These are phyloP conservation scores for Macadamia tetraphylla DNA, from an alignment of 164 flowering plant genomes.

Conservation along the genomic window DNA sequence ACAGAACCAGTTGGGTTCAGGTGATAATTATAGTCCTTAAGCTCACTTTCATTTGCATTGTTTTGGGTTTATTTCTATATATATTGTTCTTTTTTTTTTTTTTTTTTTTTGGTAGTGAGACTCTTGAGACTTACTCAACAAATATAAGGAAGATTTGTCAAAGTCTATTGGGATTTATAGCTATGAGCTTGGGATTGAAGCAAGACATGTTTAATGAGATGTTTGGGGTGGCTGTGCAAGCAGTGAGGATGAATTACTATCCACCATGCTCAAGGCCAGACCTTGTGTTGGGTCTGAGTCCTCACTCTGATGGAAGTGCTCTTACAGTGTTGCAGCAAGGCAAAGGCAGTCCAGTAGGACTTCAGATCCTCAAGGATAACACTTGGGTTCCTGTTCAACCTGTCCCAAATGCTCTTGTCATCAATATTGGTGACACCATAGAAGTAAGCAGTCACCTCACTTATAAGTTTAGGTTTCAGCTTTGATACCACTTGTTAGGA, in stretches of 20 bases:
- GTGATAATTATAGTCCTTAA: conserved; percentile 19
- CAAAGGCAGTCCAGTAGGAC: conserved; percentile 55
- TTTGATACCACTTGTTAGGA: too few relatives aligned
- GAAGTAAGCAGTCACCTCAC: conserved; percentile 40
- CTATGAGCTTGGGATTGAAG: conserved; percentile 47
- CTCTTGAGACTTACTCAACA: conserved; percentile 54
- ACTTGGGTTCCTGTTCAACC: conserved; percentile 75
- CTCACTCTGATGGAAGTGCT: conserved; percentile 96
- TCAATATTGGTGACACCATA: conserved; percentile 88
- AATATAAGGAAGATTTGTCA: conserved; percentile 56
- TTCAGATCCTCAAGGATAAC: conserved; percentile 69
- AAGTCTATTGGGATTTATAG: conserved; percentile 50
- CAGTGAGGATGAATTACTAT: conserved; percentile 90
- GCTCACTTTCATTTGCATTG: neutral
- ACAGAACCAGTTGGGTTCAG: conserved; percentile 61
- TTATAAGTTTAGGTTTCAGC: neutral
- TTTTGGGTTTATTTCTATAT: neutral
- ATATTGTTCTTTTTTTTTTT: neutral
- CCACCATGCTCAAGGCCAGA: conserved; percentile 92
- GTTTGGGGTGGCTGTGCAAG: conserved; percentile 82
- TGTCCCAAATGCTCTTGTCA: conserved; percentile 61
- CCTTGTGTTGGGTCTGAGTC: conserved; percentile 79
- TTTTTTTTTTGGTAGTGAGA: conserved; percentile 41
- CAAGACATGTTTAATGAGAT: conserved; percentile 49
- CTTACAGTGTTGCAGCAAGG: conserved; percentile 82